phyloP scores from a whole-genome alignment of 2,329 filamentous ascomycete species.

The Achaetomium macrosporum region DNA sequence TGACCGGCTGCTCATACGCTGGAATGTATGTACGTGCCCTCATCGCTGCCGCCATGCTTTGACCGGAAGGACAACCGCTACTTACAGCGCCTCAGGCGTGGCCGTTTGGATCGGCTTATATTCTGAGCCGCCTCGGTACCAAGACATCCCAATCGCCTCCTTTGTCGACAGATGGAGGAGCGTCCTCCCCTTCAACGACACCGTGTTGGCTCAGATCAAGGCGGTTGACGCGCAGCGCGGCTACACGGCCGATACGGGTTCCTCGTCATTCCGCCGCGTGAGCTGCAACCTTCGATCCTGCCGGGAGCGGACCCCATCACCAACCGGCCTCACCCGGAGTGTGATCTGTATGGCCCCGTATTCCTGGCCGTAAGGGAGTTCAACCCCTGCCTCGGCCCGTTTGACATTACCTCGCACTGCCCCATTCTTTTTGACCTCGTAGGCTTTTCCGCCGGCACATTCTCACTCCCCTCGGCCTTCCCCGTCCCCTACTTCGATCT shows the following conservation, averaged over 20 bases:
- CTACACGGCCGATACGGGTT: conserved; percentile 6
- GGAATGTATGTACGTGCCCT: conserved; percentile 11
- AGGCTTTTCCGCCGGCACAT: conserved; percentile 2
- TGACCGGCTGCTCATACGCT: conserved; percentile 46
- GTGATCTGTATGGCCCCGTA: background rate
- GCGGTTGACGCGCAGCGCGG: conserved; percentile 4
- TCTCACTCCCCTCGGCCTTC: background rate
- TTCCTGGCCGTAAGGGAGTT: background rate
- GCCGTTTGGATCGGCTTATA: conserved; percentile 7
- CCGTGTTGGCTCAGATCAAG: background rate
- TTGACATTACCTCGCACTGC: conserved; percentile 6
- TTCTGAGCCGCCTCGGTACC: background rate
- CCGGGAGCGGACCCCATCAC: conserved; percentile 4
- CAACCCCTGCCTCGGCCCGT: conserved; percentile 5
- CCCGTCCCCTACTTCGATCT: conserved; percentile 7
- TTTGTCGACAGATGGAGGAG: conserved; percentile 4
- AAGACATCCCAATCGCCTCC: background rate
- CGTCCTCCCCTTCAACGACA: conserved; percentile 5
- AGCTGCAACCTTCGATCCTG: background rate
- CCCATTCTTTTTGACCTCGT: conserved; percentile 8
- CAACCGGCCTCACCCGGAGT: background rate
- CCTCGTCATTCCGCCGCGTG: conserved; percentile 4
- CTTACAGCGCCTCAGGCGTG: conserved; percentile 10
- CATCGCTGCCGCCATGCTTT: conserved; percentile 9
- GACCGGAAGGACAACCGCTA: background rate